Base-by-base conservation (phyloP, 108 stramenopile genomes). In the Nitzschia sp. region DNA sequence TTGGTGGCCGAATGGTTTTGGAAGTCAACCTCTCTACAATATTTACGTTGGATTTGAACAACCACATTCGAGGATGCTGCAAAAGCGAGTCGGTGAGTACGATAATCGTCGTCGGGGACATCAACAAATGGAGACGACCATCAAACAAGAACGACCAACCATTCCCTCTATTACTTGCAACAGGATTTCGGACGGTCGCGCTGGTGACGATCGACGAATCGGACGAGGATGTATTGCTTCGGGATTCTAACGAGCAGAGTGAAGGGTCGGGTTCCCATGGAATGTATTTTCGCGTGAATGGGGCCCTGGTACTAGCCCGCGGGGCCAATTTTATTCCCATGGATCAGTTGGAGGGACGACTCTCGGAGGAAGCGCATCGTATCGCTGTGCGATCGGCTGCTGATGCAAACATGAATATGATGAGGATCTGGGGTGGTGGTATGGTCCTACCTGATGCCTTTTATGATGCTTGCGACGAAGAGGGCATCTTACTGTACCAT, bases 341-440 rank as follows among this genome's bases (percentile, higher is more conserved):
- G 72, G 84, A 85, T 63, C 64, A 81, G 30, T 64, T 85, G 0
- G 87, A 88, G 66, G 84, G 80, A 0, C 73, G 83, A 3, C 44
- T 74, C 0, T 44, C 47, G n/a, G 74, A 46, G 15, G 55, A 69
- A 2, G 79, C 66, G 5, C 76, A 82, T 63, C 53, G 38, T 13
- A 31, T 32, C 13, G 11, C 77, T 19, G 81, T 88, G 13, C 68
- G 61, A 45, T 80, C 77, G 21, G 87, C 84, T 16, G 71, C 61
- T 0, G 50, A 52, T 11, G 84, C 80, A 5, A 64, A 74, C 25
- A 83, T 89, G 82, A 89, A 89, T 53, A 85, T 81, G 68, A 25
- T 92, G 27, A 72, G 91, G 5, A 78, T 92, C 0, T 92, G 91
- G 91, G 91, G 87, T 29, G 91, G 91, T 26, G 91, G 91, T 2